Evolutionary conservation across 129 eudicot species (phyloP).

Genomic region (Lactuca sativa): DNA sequence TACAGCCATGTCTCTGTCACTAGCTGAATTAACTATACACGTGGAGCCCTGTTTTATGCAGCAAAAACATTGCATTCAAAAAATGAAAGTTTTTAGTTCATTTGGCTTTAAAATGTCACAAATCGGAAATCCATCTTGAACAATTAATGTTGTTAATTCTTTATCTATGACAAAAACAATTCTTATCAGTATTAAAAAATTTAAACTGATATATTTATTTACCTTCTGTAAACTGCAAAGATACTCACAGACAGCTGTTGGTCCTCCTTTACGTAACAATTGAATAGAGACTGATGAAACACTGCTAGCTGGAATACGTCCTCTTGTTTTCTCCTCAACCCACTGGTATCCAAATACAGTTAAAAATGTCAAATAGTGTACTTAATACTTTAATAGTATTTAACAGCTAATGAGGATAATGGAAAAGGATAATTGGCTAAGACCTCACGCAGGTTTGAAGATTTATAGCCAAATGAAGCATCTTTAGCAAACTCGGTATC

Average conservation of each 20-base stretch:
- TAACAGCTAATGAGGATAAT: not conserved
- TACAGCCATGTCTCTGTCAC: slow-evolving; percentile 93
- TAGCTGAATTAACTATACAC: slow-evolving; percentile 95
- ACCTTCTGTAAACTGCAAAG: slow-evolving; percentile 91
- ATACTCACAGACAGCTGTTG: slow-evolving; percentile 87
- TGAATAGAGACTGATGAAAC: slow-evolving; percentile 87
- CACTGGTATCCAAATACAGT: slow-evolving; percentile 51
- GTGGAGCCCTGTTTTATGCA: slow-evolving; percentile 76
- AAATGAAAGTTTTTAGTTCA: slow-evolving; percentile 7
- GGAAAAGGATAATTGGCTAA: slow-evolving; percentile 21
- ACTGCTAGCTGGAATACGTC: slow-evolving; percentile 68
- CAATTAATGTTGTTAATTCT: not conserved
- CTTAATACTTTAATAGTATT: not conserved
- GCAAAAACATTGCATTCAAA: slow-evolving; percentile 17
- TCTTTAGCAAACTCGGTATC: slow-evolving; percentile 99
- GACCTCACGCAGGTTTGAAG: slow-evolving; percentile 95
- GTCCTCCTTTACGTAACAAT: slow-evolving; percentile 85
- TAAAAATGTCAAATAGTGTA: not conserved
- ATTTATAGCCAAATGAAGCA: slow-evolving; percentile 94
- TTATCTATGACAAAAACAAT: slow-evolving; percentile 11
- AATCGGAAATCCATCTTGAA: not conserved
- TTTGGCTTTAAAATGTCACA: not conserved
- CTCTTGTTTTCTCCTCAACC: slow-evolving; percentile 96
- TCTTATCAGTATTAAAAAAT: not conserved
- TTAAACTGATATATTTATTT: not conserved